These are phyloP conservation scores for Pyrenula aspistea DNA, from an alignment of 495 filamentous ascomycete genomes.

Conservation along the genomic window DNA sequence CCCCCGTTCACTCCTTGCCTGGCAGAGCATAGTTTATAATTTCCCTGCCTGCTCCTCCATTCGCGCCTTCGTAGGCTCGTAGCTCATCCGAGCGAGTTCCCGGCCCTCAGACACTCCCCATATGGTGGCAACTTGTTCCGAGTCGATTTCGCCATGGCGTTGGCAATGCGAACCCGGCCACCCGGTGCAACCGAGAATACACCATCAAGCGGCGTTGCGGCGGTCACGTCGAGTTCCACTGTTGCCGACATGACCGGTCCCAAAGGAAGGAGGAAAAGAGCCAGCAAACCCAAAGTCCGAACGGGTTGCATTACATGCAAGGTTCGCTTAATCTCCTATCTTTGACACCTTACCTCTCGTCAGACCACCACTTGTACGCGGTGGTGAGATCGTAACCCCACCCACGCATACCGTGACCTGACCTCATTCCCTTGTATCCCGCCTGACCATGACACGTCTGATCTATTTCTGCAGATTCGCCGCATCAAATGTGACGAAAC, in stretches of 20 bases:
- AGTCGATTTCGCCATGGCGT: not conserved
- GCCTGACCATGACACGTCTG: not conserved
- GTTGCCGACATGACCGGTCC: not conserved
- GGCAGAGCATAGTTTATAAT: not conserved
- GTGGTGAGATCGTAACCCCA: not conserved
- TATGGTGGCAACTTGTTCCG: not conserved
- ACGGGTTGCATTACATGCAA: conserved; percentile 25
- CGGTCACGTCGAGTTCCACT: not conserved
- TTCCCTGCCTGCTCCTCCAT: not conserved
- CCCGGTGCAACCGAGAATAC: not conserved
- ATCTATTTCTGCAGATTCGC: conserved; percentile 3
- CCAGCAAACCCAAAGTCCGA: conserved; percentile 19
- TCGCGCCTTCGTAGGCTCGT: not conserved
- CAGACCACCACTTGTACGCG: conserved; percentile 7
- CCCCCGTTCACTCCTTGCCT: not conserved
- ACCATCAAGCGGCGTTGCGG: not conserved
- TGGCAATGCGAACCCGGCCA: not conserved
- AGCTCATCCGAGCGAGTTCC: not conserved
- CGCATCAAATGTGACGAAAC: conserved; percentile 22
- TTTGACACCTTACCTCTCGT: not conserved
- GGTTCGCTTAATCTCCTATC: not conserved
- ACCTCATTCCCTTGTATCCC: not conserved
- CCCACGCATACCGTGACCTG: conserved; percentile 2
- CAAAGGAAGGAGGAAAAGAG: conserved; percentile 3
- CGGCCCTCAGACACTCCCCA: not conserved